Conservation (phyloP, 495 filamentous ascomycete species). For the Aspergillus biplanus region DNA sequence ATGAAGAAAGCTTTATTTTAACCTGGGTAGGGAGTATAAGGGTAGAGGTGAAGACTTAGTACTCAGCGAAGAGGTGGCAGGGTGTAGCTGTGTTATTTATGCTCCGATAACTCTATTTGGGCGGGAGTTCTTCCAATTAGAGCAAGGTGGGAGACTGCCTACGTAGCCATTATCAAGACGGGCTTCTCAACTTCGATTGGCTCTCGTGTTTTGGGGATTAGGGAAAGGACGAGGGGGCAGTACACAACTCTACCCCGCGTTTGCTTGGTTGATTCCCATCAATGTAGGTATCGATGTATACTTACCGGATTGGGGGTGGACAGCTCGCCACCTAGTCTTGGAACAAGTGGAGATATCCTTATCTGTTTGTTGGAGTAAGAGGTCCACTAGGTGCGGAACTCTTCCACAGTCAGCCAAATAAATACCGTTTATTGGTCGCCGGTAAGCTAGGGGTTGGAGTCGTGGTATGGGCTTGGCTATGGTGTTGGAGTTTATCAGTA, state of each 20-base stretch:
- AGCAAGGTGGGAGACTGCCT: not conserved
- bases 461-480: not conserved
- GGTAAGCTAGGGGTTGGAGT: not conserved
- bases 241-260: slow-evolving; percentile 5
- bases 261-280: not conserved
- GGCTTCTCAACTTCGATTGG: not conserved
- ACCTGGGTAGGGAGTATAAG: not conserved
- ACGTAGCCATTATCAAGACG: not conserved
- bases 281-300: not conserved
- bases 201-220: not conserved
- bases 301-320: not conserved
- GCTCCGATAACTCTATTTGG: not conserved
- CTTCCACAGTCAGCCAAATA: not conserved
- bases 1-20: not conserved
- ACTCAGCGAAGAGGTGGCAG: not conserved
- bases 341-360: slow-evolving; percentile 10
- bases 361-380: slow-evolving; percentile 10
- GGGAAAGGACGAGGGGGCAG: not conserved
- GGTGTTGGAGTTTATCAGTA: not conserved
- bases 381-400: not conserved
- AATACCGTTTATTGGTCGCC: not conserved
- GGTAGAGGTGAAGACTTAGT: not conserved
- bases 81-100: not conserved
- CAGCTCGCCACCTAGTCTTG: not conserved
- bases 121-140: slow-evolving; percentile 6